Evolutionary conservation across 192 early-diverging fungal species (phyloP), one percentile per base, ranked within the genome.

Genomic region (Podila clonocystis): DNA sequence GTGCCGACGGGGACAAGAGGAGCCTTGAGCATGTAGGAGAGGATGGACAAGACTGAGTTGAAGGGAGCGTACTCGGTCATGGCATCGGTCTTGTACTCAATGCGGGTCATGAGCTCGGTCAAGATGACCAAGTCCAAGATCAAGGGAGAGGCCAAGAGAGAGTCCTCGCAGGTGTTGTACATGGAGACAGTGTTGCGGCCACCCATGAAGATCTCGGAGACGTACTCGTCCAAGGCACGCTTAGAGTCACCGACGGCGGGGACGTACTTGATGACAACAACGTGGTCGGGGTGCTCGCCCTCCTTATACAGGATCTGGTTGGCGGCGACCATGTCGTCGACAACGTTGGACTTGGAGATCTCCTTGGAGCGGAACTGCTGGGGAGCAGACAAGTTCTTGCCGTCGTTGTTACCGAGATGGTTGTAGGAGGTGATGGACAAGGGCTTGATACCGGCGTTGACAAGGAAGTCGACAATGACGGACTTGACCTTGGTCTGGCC

Each of bases 401-500:
- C 98, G 86, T 99, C 98, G 85, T 99, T 99, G 94, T 99, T 99
- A 69, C 98, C 98, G 79, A 99, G 91, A 83, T 98, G 96, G 90
- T 98, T 98, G 91, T 98, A 99, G 50, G 91, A 94, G 45, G 97
- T 96, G 76, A 99, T 99, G 61, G 93, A 91, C 69, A 98, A 82
- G 38, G 98, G 98, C 91, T 98, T 98, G 92, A 99, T 96, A 73
- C 98, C 98, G 59, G 98, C 96, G 79, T 94, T 96, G 75, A 99
- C 98, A 65, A 99, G 87, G 86, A 99, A 99, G 84, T 99, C 98
- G 50, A 97, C 95, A 78, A 99, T 88, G 62, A 97, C 98, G 15
- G 96, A 98, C 91, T 99, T 99, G 90, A 99, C 89, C 92, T 99
- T 99, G 79, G 98, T 99, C 84, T 99, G 98, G 49, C 98, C 98